A percentile compares a stretch with the other conserved stretches of the same genome.
Evolutionary conservation across 306 rosid species (phyloP).

Genomic region (Casuarina glauca): DNA sequence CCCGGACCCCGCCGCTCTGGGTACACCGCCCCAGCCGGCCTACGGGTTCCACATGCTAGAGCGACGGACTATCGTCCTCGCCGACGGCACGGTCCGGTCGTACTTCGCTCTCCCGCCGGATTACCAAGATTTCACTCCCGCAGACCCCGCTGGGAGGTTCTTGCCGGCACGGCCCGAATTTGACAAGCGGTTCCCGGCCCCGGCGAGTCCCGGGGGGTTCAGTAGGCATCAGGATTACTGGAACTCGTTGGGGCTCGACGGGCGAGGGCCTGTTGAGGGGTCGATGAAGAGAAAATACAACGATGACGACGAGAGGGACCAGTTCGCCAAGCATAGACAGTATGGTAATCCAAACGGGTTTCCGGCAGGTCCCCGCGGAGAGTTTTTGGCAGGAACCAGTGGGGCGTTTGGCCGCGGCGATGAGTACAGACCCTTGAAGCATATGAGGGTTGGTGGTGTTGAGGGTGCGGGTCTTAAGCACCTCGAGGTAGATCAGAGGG

Average conservation of each 20-base stretch:
- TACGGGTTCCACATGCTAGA: slow-evolving; percentile 98
- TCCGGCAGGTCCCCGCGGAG: slow-evolving; percentile 35
- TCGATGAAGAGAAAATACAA: slow-evolving; percentile 64
- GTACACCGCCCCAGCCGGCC: slow-evolving; percentile 82
- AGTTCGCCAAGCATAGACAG: slow-evolving; percentile 52
- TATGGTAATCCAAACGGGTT: slow-evolving; percentile 53
- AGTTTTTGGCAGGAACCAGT: slow-evolving; percentile 51
- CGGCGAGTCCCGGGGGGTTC: slow-evolving; percentile 37
- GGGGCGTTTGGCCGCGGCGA: slow-evolving; percentile 44
- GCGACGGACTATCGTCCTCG: slow-evolving; percentile 84
- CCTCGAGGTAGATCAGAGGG: slow-evolving; percentile 62
- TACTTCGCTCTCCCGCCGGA: slow-evolving; percentile 91
- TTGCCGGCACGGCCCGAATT: slow-evolving; percentile 37
- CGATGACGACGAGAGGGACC: slow-evolving; percentile 50
- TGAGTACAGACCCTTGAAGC: slow-evolving; percentile 60
- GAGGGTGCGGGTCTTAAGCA: slow-evolving; percentile 49
- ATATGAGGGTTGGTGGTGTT: slow-evolving; percentile 48
- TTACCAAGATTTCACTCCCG: slow-evolving; percentile 61
- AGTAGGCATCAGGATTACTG: slow-evolving; percentile 56
- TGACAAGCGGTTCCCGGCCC: slow-evolving; percentile 46
- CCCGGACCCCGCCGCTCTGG: slow-evolving; percentile 54
- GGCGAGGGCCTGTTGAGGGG: slow-evolving; percentile 48
- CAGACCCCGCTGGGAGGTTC: slow-evolving; percentile 40
- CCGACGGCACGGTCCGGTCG: slow-evolving; percentile 88
- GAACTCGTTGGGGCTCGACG: slow-evolving; percentile 56